Percentiles rank a stretch among this genome's conserved stretches.
phyloP scores from a whole-genome alignment of 164 flowering plant genomes.

The Berberis thunbergii region DNA sequence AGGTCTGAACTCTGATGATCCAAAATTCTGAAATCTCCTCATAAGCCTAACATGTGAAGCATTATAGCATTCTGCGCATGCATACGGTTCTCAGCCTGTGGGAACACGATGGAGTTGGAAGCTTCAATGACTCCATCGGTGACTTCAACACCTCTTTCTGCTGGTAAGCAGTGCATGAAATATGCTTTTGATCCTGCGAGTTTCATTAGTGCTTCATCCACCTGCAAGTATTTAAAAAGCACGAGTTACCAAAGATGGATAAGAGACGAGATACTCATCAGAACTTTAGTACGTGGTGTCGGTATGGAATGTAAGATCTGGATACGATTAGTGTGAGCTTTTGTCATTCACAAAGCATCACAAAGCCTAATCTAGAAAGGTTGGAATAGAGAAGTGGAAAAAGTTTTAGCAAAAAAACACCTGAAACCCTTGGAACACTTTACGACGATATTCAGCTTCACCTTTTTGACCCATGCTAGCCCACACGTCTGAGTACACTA shows the following conservation, averaged over 20 bases:
- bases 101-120: constrained; percentile 82
- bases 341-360: too few species aligned
- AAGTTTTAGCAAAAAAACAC: constrained; percentile 21
- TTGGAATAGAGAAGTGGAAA: not conserved
- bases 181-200: constrained; percentile 75
- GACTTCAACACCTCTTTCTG: constrained; percentile 84
- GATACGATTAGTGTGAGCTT: too few species aligned
- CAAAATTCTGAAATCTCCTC: not conserved
- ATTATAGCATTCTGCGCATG: constrained; percentile 96
- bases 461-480: constrained; percentile 99
- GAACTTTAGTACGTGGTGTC: too few species aligned
- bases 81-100: constrained; percentile 94
- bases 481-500: constrained; percentile 97
- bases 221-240: constrained; percentile 30
- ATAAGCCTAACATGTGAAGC: constrained; percentile 67
- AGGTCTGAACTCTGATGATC: too few species aligned
- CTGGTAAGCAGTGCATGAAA: constrained; percentile 95
- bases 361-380: too few species aligned
- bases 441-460: constrained; percentile 80
- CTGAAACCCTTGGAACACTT: constrained; percentile 92
- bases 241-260: too few species aligned
- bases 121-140: constrained; percentile 92
- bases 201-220: constrained; percentile 77
- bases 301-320: too few species aligned
- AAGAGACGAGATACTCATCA: too few species aligned